A percentile compares a stretch with the other conserved stretches of the same genome.
Conservation (phyloP, 108 stramenopile species). For the Cyclotella sp. region DNA sequence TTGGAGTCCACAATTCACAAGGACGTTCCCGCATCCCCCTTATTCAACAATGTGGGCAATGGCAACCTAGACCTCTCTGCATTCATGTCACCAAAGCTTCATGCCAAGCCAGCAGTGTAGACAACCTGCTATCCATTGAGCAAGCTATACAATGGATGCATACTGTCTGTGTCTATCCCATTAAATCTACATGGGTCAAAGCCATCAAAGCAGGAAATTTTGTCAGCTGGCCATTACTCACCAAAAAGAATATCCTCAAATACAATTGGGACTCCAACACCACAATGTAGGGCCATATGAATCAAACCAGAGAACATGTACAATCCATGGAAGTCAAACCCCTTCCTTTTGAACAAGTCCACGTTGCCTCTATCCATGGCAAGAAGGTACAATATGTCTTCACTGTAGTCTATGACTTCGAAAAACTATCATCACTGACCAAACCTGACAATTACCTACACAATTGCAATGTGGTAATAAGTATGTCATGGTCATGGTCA, state of each 20-base stretch:
- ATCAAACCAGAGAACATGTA: background rate
- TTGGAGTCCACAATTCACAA: background rate
- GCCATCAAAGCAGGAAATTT: slow-evolving; percentile 19
- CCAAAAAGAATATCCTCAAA: background rate
- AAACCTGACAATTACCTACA: background rate
- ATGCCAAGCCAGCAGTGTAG: background rate
- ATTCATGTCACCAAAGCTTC: background rate
- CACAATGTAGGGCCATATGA: background rate
- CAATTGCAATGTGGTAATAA: too few relatives aligned
- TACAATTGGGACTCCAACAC: background rate
- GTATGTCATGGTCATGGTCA: background rate
- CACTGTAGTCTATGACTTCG: background rate
- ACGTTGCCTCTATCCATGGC: background rate
- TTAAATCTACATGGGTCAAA: slow-evolving; percentile 18
- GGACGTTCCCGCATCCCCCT: background rate
- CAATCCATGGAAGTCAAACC: background rate
- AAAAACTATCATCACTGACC: background rate
- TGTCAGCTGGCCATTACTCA: background rate
- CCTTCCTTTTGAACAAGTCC: background rate
- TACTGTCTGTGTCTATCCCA: background rate
- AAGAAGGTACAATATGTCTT: background rate
- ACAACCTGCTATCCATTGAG: background rate
- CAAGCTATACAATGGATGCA: background rate
- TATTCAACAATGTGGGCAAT: background rate
- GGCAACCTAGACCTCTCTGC: too few relatives aligned